Base-by-base conservation (phyloP, 179 eudicot genomes). In the Camellia oleifera region DNA sequence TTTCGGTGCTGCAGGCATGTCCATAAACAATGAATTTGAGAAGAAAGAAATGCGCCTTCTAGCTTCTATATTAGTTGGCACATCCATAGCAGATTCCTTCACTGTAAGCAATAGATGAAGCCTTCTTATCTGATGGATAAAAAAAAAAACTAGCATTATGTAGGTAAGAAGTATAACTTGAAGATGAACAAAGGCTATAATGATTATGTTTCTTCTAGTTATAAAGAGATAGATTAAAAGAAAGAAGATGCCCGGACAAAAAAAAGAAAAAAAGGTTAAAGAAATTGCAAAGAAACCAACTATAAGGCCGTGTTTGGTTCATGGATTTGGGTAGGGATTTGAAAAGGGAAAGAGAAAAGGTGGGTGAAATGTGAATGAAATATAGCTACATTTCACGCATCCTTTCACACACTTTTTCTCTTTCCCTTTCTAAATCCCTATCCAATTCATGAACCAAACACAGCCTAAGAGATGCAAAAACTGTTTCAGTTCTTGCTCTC, bases 71-170 rank as follows among this genome's bases (percentile, higher is more conserved):
- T 97, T 97, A 15, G 98, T 87, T 73, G 99, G 99, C 57, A 97
- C 98, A 83, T 97, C 97, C 97, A 97, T 94, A 20, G 99, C 99
- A 68, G 99, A 97, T 80, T 97, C 99, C 87, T 97, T 97, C 83
- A 86, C 98, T 17, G 99, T 97, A 17, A 97, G 93, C 78, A 97
- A 88, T 67, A 97, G 85, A 89, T 86, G 91, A 73, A 94, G 88
- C 79, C 99, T 89, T 78, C 90, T 87, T 81, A 97, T 94, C 99
- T 97, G 93, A 58, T 0, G 40, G 40, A 32, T 32, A 57, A 11
- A 71, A 50, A 18, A n/a, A 75, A n/a, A 0, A 44, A 10, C 18
- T 50, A 18, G 81, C 68, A 17, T 69, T 73, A 66, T 18, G 13
- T 48, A 63, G n/a, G 15, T 63, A 48, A 69, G 26, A 45, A 77